Base-by-base conservation (phyloP, 176 grass and related monocot genomes). In the Carex littledalei region DNA sequence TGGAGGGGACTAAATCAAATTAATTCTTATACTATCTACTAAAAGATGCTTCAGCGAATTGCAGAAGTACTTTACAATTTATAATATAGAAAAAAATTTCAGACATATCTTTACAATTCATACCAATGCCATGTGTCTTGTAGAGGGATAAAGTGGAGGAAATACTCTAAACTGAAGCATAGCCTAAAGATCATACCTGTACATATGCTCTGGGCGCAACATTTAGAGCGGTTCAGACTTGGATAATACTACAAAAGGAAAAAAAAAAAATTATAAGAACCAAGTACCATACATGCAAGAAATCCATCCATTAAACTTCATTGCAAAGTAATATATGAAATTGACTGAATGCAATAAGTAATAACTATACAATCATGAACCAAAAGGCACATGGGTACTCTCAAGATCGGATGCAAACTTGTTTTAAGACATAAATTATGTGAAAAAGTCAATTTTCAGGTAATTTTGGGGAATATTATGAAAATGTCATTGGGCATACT, bases 181-280 rank as follows among this genome's bases (percentile, higher is more conserved):
- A 35, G 3, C 34, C 34, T 35, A 39, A 39, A 39, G 37, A 39
- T 39, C 37, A 0, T 89, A 98, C 91, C 96, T 67, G 96, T 98
- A 87, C 93, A 98, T 47, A 98, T 98, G 81, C 96, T 89, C 86
- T 98, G 94, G 53, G 80, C 86, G 81, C 93, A 98, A 88, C 96
- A 98, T 87, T 94, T 98, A 45, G 96, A 95, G 4, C 93, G 85
- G 81, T 98, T 98, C 0, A 98, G 78, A 75, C 93, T 98, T 0
- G 91, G 96, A 15, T 98, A 98, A 54, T 90, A 85, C 96, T 98
- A 88, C 72, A 74, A 34, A 35, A 80, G 18, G 47, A 50, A 79
- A 85, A 81, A 57, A 81, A 57, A 70, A 0, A 87, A 66, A 59
- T 79, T 56, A 21, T 55, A 35, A 47, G 14, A 78, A 78, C 24